Percentiles rank a stretch among this genome's conserved stretches.
These are phyloP conservation scores for Solanum microdontum DNA, from an alignment of 257 asterid genomes.

Conservation along the genomic window DNA sequence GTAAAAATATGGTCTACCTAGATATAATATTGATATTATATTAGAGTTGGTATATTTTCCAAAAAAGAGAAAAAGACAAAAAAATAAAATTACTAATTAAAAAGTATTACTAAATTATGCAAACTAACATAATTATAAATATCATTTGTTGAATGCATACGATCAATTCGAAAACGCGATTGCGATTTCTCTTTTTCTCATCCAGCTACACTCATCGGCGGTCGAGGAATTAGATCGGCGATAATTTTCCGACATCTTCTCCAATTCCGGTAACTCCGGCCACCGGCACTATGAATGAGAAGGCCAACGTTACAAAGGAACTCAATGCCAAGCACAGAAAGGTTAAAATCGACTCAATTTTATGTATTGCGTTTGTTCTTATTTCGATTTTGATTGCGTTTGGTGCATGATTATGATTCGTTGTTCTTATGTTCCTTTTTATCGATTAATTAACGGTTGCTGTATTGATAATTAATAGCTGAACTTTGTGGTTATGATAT, in stretches of 20 bases:
- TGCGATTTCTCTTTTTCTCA: not conserved
- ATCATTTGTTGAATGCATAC: not conserved
- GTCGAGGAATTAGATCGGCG: conserved; percentile 15
- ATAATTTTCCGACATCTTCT: conserved; percentile 5
- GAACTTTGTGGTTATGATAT: not conserved
- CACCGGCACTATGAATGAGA: conserved; percentile 60
- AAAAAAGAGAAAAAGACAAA: not conserved
- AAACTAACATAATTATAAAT: not conserved
- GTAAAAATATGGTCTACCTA: not conserved
- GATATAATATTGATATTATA: no score
- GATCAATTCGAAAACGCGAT: not conserved
- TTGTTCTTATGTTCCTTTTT: not conserved
- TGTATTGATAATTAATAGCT: not conserved
- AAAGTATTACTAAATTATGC: not conserved
- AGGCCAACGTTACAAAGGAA: conserved; percentile 91
- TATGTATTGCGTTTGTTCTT: not conserved
- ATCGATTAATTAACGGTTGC: not conserved
- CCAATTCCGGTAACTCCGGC: not conserved
- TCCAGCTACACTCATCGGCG: not conserved
- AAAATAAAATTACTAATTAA: no score
- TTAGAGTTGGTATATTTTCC: not conserved
- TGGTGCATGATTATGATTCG: not conserved
- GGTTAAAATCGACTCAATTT: conserved; percentile 30
- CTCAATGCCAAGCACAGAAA: conserved; percentile 87
- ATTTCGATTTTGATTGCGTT: not conserved